A percentile compares a stretch with the other conserved stretches of the same genome.
phyloP scores from a whole-genome alignment of 2,329 filamentous ascomycete species.

The Lachnellula subtilissima region DNA sequence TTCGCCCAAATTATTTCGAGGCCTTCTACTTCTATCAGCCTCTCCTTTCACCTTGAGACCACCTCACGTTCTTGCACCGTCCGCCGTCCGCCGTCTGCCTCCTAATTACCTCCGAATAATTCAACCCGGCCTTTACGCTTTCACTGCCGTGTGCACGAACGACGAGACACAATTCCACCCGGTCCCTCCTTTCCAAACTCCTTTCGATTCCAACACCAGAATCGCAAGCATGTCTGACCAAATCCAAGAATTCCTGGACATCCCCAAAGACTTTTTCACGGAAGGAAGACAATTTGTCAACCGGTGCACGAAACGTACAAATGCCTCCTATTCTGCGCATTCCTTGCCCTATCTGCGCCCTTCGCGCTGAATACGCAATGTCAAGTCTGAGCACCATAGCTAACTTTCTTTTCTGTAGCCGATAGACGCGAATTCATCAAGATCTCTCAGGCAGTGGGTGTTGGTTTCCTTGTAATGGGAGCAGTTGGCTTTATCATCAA shows the following conservation, averaged over 20 bases:
- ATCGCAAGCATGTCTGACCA: constrained; percentile 46
- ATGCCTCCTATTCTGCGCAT: background rate
- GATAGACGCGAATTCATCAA: constrained; percentile 38
- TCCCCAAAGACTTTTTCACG: constrained; percentile 44
- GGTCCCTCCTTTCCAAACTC: background rate
- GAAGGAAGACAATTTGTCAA: constrained; percentile 40
- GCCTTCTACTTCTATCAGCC: background rate
- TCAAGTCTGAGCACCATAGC: constrained; percentile 1
- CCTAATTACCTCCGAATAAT: background rate
- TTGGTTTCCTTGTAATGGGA: constrained; percentile 49
- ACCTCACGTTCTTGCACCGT: background rate
- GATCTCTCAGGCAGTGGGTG: constrained; percentile 47
- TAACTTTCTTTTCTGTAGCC: constrained; percentile 26
- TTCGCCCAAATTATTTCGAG: background rate
- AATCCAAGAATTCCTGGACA: constrained; percentile 53
- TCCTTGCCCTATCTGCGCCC: background rate
- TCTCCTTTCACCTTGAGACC: background rate
- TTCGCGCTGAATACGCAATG: background rate
- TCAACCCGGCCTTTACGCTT: background rate
- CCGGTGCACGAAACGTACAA: constrained; percentile 41
- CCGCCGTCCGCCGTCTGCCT: background rate
- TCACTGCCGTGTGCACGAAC: background rate
- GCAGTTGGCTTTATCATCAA: constrained; percentile 49
- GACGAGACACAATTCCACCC: background rate
- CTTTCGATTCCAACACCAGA: background rate